Evolutionary conservation across 1,284 basidiomycete species (phyloP), one percentile per base, ranked within the genome.

Genomic region (Inonotus hispidus): DNA sequence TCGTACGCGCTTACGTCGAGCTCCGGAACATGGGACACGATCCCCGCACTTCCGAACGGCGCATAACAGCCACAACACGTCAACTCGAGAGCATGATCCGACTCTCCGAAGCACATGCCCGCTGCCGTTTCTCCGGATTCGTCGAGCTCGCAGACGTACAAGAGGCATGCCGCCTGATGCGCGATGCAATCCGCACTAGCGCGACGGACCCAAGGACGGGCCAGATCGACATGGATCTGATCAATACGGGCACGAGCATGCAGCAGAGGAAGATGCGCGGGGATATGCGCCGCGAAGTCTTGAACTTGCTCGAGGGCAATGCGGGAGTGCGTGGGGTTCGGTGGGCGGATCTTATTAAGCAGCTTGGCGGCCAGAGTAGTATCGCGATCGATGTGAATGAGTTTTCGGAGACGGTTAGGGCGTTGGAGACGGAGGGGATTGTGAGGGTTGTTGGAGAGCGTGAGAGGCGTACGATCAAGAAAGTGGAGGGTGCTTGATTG

Each of bases 1-100:
- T 99, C 57, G 93, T 98, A 16, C 75, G 80, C 1, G 88, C 89
- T 47, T 99, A 99, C 74, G 95, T 98, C 62, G 90, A 92, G 66
- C 90, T 99, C 80, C 90, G 96, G 59, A 93, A 92, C 72, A 88
- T 93, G 65, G 95, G 95, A 27, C 85, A 88, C 47, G 95, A 98
- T 71, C 88, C 93, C 2, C 86, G 93, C 23, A 84, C 84, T 1
- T 84, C 84, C 62, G 95, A 98, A 74, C 92, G 93, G 69, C 87
- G 96, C 11, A 99, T 99, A 74, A 99, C 97, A 0, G 96, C 97
- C 1, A 99, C 96, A 32, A 98, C 97, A 0, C 86, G 96, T 58
- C 96, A 99, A 74, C 84, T 99, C 32, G 96, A 99, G 74, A 92
- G 88, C 67, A 94, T 99, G 88, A 98, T 99, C 71, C 92, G 97